Evolutionary conservation across 2,329 filamentous ascomycete species (phyloP), one percentile per base, ranked within the genome.

Genomic region (Aspergillus terreus): DNA sequence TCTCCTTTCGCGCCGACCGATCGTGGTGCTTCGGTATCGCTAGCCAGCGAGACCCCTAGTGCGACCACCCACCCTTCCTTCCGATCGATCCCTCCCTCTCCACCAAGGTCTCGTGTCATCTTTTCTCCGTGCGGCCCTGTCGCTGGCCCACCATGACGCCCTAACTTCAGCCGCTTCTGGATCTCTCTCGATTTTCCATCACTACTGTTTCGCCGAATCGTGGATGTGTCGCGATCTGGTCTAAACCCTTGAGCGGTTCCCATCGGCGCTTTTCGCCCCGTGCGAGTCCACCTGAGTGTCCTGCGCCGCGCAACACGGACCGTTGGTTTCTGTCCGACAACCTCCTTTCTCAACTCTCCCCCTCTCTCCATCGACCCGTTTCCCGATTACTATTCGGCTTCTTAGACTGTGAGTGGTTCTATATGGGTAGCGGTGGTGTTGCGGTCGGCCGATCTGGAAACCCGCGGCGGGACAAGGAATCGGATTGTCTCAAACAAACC

Each of bases 121-220:
- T 54, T 52, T 50, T 53, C 53, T 58, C 54, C 58, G 49, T 52
- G 50, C 56, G 57, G 58, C 56, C 58, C 46, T 55, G 40, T 53
- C 51, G 43, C 50, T 57, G 58, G 54, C 56, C 58, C 58, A 59
- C 51, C 58, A 63, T 63, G 60, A 59, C 58, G 55, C 56, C 59
- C 55, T 63, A 60, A 58, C 52, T 42, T 46, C 47, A 38, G 14
- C 36, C 48, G 36, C 51, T 49, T 48, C 33, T 52, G 47, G 49
- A 51, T 52, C 54, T 55, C 27, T 30, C 3, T 30, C 52, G 42
- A 49, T 52, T 52, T 48, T 52, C 43, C 35, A 54, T 38, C 38
- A 32, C 36, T 41, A 47, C 25, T 45, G n/a, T 52, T 50, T 51
- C 41, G 55, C 43, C 55, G 44, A 53, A 44, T 52, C 53, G 55